Conservation (phyloP, 805 yeast species). For the Zygoascus tannicola region DNA sequence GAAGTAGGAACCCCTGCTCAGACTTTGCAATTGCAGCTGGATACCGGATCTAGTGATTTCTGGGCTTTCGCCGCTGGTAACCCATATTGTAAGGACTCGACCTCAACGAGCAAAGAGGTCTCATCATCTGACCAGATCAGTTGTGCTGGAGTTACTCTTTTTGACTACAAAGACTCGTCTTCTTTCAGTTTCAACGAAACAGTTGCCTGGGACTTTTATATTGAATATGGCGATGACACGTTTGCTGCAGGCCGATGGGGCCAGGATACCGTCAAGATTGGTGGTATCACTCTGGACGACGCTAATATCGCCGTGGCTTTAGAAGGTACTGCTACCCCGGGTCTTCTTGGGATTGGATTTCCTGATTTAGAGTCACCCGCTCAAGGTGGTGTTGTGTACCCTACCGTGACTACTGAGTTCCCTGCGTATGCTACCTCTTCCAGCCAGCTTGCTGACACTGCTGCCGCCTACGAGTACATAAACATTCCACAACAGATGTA, state of each 20-base stretch:
- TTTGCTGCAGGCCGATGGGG: slow-evolving; percentile 51
- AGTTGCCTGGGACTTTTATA: slow-evolving; percentile 16
- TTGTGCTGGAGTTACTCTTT: slow-evolving; percentile 24
- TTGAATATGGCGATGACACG: slow-evolving; percentile 35
- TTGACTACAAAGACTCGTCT: slow-evolving; percentile 23
- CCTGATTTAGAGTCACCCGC: slow-evolving; percentile 12
- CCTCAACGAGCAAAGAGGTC: slow-evolving; percentile 13
- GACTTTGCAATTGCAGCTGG: slow-evolving; percentile 44
- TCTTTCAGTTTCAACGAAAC: slow-evolving; percentile 19
- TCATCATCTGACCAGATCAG: slow-evolving; percentile 7
- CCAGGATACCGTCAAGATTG: slow-evolving; percentile 49
- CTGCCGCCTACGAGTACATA: slow-evolving; percentile 33
- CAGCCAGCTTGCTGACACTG: background rate
- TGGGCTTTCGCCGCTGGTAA: slow-evolving; percentile 42
- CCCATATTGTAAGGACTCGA: slow-evolving; percentile 34
- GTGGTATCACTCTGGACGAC: slow-evolving; percentile 36
- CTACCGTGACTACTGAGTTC: slow-evolving; percentile 4
- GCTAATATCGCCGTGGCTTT: slow-evolving; percentile 71
- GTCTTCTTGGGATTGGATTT: slow-evolving; percentile 16
- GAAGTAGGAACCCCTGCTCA: slow-evolving; percentile 50
- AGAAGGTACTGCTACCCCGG: slow-evolving; percentile 43
- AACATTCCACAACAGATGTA: slow-evolving; percentile 59
- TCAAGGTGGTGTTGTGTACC: background rate
- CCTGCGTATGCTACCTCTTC: background rate
- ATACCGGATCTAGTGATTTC: slow-evolving; percentile 63